Conservation (phyloP, 73 alveolate species). For the Blepharisma stoltei region DNA sequence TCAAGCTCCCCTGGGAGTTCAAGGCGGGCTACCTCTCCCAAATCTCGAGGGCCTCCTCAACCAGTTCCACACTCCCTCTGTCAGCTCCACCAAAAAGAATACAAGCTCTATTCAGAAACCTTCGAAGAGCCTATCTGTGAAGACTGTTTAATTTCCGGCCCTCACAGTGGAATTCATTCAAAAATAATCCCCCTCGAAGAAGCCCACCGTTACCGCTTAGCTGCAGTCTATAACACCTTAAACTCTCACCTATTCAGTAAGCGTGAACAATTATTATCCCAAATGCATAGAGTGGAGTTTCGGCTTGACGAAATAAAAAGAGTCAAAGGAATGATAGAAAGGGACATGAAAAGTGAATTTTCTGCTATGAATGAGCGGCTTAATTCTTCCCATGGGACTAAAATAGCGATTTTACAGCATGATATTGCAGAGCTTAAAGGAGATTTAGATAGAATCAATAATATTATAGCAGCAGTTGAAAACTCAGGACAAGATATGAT, state of each 20-base stretch:
- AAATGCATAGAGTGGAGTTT: conserved; percentile 77
- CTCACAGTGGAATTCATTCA: conserved; percentile 92
- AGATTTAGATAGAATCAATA: conserved; percentile 92
- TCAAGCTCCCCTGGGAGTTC: conserved; percentile 1
- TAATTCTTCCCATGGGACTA: conserved; percentile 91
- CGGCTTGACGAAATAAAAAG: conserved; percentile 87
- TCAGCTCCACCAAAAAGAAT: conserved; percentile 63
- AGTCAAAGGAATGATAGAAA: conserved; percentile 88
- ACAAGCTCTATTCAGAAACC: conserved; percentile 87
- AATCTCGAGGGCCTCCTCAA: too few species aligned
- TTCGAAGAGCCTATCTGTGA: conserved; percentile 95
- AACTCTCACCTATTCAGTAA: conserved; percentile 74
- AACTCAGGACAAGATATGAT: not conserved
- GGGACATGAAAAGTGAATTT: conserved; percentile 90
- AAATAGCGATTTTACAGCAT: conserved; percentile 89
- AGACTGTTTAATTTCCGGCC: conserved; percentile 95
- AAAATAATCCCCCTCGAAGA: conserved; percentile 85
- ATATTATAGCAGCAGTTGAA: conserved; percentile 75
- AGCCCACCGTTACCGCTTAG: conserved; percentile 83
- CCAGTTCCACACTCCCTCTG: conserved; percentile 32
- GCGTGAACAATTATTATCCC: conserved; percentile 83
- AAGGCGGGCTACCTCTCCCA: too few species aligned
- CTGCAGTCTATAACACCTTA: conserved; percentile 67
- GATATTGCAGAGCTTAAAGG: conserved; percentile 91
- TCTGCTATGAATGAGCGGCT: conserved; percentile 94